These are phyloP conservation scores for Chaetomidium leptoderma DNA, from an alignment of 495 filamentous ascomycete species.

Conservation along the genomic window DNA sequence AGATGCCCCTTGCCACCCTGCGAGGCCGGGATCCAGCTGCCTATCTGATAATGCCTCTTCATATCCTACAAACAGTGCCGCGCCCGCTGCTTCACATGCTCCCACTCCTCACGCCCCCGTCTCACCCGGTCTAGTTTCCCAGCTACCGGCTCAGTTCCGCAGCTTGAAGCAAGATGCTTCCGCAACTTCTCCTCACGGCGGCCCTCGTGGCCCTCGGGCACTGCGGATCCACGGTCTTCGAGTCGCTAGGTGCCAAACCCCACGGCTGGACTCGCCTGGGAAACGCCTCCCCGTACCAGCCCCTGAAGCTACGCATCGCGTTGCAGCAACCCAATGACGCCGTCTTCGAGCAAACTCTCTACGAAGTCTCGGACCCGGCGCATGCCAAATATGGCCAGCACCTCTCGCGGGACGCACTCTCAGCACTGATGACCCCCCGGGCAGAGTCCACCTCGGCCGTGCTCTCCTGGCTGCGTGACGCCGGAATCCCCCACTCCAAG, in stretches of 20 bases:
- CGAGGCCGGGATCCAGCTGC: neutral
- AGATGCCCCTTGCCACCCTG: neutral
- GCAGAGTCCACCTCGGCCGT: slow-evolving; percentile 6
- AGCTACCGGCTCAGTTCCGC: neutral
- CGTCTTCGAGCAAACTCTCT: slow-evolving; percentile 2
- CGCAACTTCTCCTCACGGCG: neutral
- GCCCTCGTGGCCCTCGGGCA: slow-evolving; percentile 4
- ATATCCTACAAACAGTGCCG: neutral
- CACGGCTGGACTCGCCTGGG: slow-evolving; percentile 1
- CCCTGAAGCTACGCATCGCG: slow-evolving; percentile 5
- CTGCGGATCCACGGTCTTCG: neutral
- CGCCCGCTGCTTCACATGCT: no score
- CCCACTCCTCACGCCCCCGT: neutral
- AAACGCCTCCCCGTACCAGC: neutral
- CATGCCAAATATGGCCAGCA: neutral
- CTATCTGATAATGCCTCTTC: neutral
- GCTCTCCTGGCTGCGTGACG: neutral
- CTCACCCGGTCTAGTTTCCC: neutral
- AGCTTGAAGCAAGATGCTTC: neutral
- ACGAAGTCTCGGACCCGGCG: slow-evolving; percentile 3
- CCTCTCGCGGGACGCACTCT: neutral
- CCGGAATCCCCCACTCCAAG: neutral
- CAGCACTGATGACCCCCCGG: neutral
- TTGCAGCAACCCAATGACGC: slow-evolving; percentile 7
- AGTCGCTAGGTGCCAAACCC: neutral